phyloP scores from a whole-genome alignment of 1,284 basidiomycete genomes.

The Rugosomyces carneus region DNA sequence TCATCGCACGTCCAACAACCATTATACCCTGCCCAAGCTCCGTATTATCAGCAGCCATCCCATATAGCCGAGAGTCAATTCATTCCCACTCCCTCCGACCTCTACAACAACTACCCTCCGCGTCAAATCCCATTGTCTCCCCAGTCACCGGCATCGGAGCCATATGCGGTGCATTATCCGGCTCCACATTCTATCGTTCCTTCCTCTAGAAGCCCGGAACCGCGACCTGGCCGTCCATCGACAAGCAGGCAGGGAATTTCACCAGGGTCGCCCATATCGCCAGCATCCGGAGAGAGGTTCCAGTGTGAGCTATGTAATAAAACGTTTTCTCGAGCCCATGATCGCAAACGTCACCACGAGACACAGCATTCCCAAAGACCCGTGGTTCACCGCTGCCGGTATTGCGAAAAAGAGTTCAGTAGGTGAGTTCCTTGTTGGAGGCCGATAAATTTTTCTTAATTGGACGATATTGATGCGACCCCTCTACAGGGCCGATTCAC shows the following conservation, averaged over 20 bases:
- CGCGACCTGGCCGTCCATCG: constrained; percentile 25
- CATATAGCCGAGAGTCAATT: constrained; percentile 29
- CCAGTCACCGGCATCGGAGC: constrained; percentile 25
- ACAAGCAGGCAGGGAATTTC: constrained; percentile 27
- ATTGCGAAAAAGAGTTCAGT: constrained; percentile 70
- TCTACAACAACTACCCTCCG: constrained; percentile 35
- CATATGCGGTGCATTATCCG: constrained; percentile 31
- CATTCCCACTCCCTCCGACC: constrained; percentile 50
- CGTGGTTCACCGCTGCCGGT: constrained; percentile 56
- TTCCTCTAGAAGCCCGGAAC: constrained; percentile 23
- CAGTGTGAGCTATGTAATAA: constrained; percentile 66
- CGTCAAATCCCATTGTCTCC: constrained; percentile 25
- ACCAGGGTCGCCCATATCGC: constrained; percentile 29
- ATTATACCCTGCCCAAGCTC: constrained; percentile 26
- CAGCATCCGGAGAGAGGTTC: constrained; percentile 48
- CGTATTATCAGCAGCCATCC: constrained; percentile 25
- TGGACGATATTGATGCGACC: neutral
- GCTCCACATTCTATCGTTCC: constrained; percentile 28
- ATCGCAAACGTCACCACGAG: constrained; percentile 72
- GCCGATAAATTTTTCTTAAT: neutral
- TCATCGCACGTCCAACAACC: constrained; percentile 23
- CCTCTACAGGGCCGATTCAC: constrained; percentile 33
- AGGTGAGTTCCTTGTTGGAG: constrained; percentile 30
- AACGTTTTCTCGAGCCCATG: constrained; percentile 71
- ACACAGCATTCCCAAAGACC: constrained; percentile 61